These are phyloP conservation scores for Geopyxis carbonaria DNA, from an alignment of 495 filamentous ascomycete species.

Conservation along the genomic window DNA sequence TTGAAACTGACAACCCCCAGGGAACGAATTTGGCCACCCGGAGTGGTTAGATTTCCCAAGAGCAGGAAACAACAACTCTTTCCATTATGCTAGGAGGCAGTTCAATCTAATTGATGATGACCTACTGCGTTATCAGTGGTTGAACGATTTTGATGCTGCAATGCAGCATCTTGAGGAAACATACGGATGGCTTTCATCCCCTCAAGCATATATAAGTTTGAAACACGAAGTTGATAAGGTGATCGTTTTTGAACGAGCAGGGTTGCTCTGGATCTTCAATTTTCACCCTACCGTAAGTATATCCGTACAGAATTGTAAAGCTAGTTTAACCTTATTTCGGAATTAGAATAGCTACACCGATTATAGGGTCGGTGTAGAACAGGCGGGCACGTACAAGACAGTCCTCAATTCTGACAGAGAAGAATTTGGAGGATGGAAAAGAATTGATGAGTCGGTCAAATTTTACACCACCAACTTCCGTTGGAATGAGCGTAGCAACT, in stretches of 20 bases:
- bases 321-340: not conserved
- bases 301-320: not conserved
- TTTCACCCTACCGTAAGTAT: slow-evolving; percentile 52
- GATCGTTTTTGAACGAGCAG: slow-evolving; percentile 84
- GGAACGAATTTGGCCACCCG: slow-evolving; percentile 93
- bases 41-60: slow-evolving; percentile 99
- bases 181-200: slow-evolving; percentile 79
- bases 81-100: slow-evolving; percentile 91
- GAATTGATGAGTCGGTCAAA: slow-evolving; percentile 56
- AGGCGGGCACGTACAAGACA: slow-evolving; percentile 68
- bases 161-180: slow-evolving; percentile 80
- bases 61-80: slow-evolving; percentile 84
- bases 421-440: slow-evolving; percentile 61
- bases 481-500: slow-evolving; percentile 84
- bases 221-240: slow-evolving; percentile 94
- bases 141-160: slow-evolving; percentile 82
- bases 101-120: slow-evolving; percentile 80
- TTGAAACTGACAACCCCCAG: slow-evolving; percentile 1
- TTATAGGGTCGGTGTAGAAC: slow-evolving; percentile 78
- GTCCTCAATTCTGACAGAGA: slow-evolving; percentile 66
- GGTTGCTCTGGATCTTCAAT: slow-evolving; percentile 88
- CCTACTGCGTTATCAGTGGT: slow-evolving; percentile 72
- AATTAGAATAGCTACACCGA: slow-evolving; percentile 59
- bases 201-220: slow-evolving; percentile 78
- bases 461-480: slow-evolving; percentile 80